phyloP scores from a whole-genome alignment of 768 basidiomycete genomes.

The Pleurotus tuoliensis region DNA sequence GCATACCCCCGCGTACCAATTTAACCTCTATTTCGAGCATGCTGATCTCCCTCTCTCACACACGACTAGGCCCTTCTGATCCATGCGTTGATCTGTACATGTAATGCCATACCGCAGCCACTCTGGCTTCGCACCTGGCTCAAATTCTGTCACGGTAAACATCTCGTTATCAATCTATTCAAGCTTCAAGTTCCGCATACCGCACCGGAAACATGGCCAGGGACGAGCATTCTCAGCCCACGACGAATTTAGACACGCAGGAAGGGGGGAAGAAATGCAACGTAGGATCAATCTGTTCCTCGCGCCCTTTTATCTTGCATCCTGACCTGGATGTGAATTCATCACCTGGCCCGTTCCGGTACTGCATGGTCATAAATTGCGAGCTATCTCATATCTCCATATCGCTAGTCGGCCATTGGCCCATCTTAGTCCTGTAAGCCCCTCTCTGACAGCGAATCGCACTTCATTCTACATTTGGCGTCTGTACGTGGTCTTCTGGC shows the following conservation, averaged over 20 bases:
- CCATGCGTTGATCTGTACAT: background rate
- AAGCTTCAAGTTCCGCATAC: background rate
- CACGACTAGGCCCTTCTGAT: conserved; percentile 7
- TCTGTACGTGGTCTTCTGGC: too few relatives aligned
- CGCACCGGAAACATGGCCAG: background rate
- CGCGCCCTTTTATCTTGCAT: conserved; percentile 6
- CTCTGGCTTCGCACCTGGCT: background rate
- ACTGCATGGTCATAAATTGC: background rate
- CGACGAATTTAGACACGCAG: background rate
- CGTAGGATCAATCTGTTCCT: conserved; percentile 3
- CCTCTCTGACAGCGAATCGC: too few relatives aligned
- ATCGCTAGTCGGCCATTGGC: background rate
- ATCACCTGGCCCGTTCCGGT: conserved; percentile 7
- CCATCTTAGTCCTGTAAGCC: too few relatives aligned
- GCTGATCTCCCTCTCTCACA: conserved; percentile 5
- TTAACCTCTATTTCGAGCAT: background rate
- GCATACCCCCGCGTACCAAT: too few relatives aligned
- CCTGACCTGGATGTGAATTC: conserved; percentile 3
- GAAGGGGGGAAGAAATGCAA: background rate
- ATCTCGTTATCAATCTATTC: conserved; percentile 1
- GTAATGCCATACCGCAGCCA: too few relatives aligned
- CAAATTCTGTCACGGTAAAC: background rate
- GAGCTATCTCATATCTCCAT: background rate
- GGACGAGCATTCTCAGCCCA: background rate
- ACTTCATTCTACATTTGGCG: too few relatives aligned